Conservation (phyloP, 768 basidiomycete genomes). For the Tubosaeta sp. region DNA sequence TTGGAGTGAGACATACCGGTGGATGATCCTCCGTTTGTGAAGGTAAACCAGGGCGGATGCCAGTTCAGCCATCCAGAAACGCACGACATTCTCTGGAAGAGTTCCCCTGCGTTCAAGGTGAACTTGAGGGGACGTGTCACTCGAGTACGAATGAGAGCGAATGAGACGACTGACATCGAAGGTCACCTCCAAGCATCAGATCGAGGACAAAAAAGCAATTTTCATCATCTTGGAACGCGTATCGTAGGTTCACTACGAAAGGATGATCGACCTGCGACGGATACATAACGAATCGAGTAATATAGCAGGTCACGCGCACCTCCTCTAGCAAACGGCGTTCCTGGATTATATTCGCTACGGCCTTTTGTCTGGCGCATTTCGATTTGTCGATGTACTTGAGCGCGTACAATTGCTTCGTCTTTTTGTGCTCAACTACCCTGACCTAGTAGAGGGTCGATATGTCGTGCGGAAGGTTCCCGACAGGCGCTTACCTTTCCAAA, state of each 20-base stretch:
- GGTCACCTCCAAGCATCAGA: slow-evolving; percentile 92
- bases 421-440: slow-evolving; percentile 95
- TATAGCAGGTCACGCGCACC: slow-evolving; percentile 40
- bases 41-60: slow-evolving; percentile 83
- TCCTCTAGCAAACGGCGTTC: slow-evolving; percentile 91
- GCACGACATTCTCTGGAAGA: slow-evolving; percentile 68
- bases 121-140: slow-evolving; percentile 43
- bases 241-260: slow-evolving; percentile 85
- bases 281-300: slow-evolving; percentile 5
- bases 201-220: slow-evolving; percentile 98
- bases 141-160: background rate
- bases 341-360: slow-evolving; percentile 90
- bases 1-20: slow-evolving; percentile 57
- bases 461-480: background rate
- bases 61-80: slow-evolving; percentile 89
- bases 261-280: slow-evolving; percentile 73
- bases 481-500: slow-evolving; percentile 81
- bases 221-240: slow-evolving; percentile 96
- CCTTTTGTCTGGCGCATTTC: slow-evolving; percentile 85
- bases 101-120: slow-evolving; percentile 72
- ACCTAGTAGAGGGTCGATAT: slow-evolving; percentile 48
- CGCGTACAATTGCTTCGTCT: slow-evolving; percentile 86
- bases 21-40: slow-evolving; percentile 88
- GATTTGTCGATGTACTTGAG: slow-evolving; percentile 99
- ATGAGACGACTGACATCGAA: slow-evolving; percentile 64